A percentile compares a stretch with the other conserved stretches of the same genome.
Evolutionary conservation across 345 rosid genomes (phyloP).

Genomic region (Physaria fendleri): DNA sequence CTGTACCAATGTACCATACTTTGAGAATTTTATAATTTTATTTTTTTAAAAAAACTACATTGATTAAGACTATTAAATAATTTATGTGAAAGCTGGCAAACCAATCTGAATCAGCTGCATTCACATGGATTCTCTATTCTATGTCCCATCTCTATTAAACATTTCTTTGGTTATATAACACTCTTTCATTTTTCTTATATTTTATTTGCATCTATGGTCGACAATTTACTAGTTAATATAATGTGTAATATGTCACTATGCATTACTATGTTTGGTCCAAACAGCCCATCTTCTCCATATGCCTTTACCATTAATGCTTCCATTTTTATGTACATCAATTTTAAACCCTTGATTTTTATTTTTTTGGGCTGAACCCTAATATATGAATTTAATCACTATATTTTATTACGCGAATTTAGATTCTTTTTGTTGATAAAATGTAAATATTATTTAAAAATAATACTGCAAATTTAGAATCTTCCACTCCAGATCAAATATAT

Average conservation of each 20-base stretch:
- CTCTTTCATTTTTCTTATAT: background rate
- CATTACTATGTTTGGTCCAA: slow-evolving; percentile 23
- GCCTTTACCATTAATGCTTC: slow-evolving; percentile 11
- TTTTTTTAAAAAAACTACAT: too few species aligned
- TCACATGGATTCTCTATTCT: slow-evolving; percentile 27
- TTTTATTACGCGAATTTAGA: background rate
- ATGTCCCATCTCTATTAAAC: slow-evolving; percentile 26
- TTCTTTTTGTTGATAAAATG: too few species aligned
- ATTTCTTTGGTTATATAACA: background rate
- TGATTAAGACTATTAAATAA: too few species aligned
- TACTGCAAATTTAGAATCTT: too few species aligned
- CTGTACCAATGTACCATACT: background rate
- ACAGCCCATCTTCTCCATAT: slow-evolving; percentile 21
- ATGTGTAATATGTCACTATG: slow-evolving; percentile 2
- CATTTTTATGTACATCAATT: background rate
- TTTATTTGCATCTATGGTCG: background rate
- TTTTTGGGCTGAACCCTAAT: too few species aligned
- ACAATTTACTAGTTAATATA: background rate
- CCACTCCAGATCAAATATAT: too few species aligned
- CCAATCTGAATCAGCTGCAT: slow-evolving; percentile 24
- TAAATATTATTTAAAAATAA: too few species aligned
- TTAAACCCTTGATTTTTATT: too few species aligned
- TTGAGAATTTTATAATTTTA: too few species aligned
- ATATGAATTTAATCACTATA: background rate
- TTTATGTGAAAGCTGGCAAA: slow-evolving; percentile 30